Evolutionary conservation across 495 filamentous ascomycete genomes (phyloP), one percentile per base, ranked within the genome.

Genomic region (Endocarpon pusillum): DNA sequence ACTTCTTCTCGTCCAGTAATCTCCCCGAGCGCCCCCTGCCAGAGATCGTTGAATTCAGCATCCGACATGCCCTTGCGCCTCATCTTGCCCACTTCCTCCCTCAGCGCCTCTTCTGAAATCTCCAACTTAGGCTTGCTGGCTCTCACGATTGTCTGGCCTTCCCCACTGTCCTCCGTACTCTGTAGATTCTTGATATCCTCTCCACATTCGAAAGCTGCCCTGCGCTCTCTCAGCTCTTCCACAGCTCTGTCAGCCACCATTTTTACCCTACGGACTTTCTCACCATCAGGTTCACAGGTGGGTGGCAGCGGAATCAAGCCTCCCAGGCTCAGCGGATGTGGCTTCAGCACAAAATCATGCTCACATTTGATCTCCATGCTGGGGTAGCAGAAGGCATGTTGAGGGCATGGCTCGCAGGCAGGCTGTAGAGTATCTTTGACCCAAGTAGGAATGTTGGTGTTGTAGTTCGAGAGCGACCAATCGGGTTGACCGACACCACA

Each of bases 221-320:
- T 67, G 24, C 81, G 73, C 35, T 94, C 76, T 25, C 91, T 68
- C 33, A 97, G 66, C 42, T 89, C 78, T 45, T 92, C 81, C 8
- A 96, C 70, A 2, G 83, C 84, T 45, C 73, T 76, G 53, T 96
- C 77, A 3, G 83, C 83, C 17, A 97, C 83, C 23, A 75, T 70
- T 45, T 83, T 78, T 28, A 94, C 81, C 18, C 75, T 73, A 31
- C 84, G 77, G 14, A 77, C 81, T 48, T 93, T 94, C 50, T 87
- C 81, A 32, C 84, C 81, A 50, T 97, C 91, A 1, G 91, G 76
- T 51, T 94, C 87, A 50, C 89, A 97, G n/a, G 78, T 83, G 9
- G 89, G 87, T 1, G 87, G 71, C 19, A 96, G 58, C 12, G 89
- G 89, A 6, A 94, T 46, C 10, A 89, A 45, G 3, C 89, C 87